Evolutionary conservation across 2,329 filamentous ascomycete genomes (phyloP).

Genomic region (Aspergillus intermedius): DNA sequence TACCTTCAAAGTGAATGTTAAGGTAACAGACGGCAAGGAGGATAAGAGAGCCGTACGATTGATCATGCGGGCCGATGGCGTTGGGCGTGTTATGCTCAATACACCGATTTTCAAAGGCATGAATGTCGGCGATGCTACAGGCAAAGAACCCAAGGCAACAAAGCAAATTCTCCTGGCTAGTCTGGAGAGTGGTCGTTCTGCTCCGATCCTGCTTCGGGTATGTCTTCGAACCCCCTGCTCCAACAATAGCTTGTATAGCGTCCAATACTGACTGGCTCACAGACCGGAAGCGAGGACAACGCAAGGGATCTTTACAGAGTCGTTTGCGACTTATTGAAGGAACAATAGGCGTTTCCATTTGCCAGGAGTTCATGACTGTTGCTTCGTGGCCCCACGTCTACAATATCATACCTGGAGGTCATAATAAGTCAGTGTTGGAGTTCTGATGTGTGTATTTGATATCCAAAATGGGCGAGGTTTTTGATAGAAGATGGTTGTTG

Average conservation of each 20-base stretch:
- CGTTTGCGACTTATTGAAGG: slow-evolving; percentile 31
- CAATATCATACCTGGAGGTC: not conserved
- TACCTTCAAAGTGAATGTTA: slow-evolving; percentile 76
- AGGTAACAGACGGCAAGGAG: slow-evolving; percentile 51
- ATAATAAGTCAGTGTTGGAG: not conserved
- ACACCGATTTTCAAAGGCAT: slow-evolving; percentile 71
- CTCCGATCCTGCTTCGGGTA: slow-evolving; percentile 54
- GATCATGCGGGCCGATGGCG: slow-evolving; percentile 86
- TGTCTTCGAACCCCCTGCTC: slow-evolving; percentile 13
- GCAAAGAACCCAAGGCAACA: slow-evolving; percentile 57
- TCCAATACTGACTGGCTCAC: slow-evolving; percentile 1
- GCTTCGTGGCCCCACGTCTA: not conserved
- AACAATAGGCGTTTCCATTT: slow-evolving; percentile 7
- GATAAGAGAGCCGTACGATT: slow-evolving; percentile 57
- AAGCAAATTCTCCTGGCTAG: slow-evolving; percentile 63
- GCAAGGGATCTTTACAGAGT: slow-evolving; percentile 43
- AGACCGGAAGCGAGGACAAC: slow-evolving; percentile 39
- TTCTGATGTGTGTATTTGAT: not conserved
- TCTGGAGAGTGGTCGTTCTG: slow-evolving; percentile 47
- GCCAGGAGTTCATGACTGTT: not conserved
- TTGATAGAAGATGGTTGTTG: not conserved
- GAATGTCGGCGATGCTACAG: slow-evolving; percentile 62
- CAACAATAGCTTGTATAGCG: not conserved
- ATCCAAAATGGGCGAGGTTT: not conserved
- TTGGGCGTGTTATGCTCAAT: slow-evolving; percentile 79